Conservation (phyloP, 805 yeast genomes). For the Debaryomyces hansenii region DNA sequence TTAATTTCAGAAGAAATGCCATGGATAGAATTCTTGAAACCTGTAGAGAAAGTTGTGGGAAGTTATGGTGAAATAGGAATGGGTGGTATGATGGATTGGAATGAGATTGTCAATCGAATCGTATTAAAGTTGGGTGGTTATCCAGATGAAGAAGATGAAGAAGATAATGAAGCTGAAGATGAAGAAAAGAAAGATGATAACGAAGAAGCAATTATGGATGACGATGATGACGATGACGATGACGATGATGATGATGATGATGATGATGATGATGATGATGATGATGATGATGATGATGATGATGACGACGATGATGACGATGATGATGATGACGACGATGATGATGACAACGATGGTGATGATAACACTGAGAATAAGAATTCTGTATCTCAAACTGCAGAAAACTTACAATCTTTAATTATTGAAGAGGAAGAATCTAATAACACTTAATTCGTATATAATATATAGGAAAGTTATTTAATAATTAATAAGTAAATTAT, state of each 20-base stretch:
- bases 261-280: conserved; percentile 40
- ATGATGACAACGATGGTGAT: conserved; percentile 38
- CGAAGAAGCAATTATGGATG: conserved; percentile 17
- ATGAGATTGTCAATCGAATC: conserved; percentile 84
- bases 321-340: conserved; percentile 42
- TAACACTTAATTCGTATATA: background rate
- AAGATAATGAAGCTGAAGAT: conserved; percentile 44
- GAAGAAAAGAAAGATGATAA: conserved; percentile 47
- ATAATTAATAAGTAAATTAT: background rate
- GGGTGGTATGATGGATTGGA: conserved; percentile 99
- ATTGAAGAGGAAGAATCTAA: background rate
- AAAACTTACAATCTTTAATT: conserved; percentile 1
- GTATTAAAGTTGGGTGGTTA: conserved; percentile 65
- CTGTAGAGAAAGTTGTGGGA: conserved; percentile 91
- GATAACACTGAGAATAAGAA: conserved; percentile 36
- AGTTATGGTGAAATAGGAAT: conserved; percentile 97
- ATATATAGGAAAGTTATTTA: background rate
- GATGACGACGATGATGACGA: conserved; percentile 37
- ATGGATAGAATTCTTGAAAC: conserved; percentile 90
- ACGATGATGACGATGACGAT: conserved; percentile 19
- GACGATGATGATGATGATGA: conserved; percentile 35
- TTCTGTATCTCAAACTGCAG: conserved; percentile 8
- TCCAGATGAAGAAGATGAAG: conserved; percentile 51
- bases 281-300: conserved; percentile 30
- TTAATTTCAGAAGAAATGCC: conserved; percentile 87